Percentiles rank a stretch among this genome's conserved stretches.
Conservation (phyloP, 768 basidiomycete species). For the Lactarius quietus region DNA sequence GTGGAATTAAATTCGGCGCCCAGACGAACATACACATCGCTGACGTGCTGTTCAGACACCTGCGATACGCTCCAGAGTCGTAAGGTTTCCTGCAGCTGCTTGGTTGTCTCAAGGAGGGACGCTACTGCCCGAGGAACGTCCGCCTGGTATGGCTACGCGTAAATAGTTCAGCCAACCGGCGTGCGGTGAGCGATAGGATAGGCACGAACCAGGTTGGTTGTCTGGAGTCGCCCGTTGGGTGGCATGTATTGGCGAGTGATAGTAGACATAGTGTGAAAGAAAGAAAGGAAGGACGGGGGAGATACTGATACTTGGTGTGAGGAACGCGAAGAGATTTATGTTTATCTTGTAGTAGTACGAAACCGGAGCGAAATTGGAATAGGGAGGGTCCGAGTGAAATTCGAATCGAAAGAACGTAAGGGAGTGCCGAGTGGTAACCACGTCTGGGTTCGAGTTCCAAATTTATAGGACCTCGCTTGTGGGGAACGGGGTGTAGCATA, state of each 20-base stretch:
- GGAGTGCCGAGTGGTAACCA: constrained; percentile 8
- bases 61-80: constrained; percentile 61
- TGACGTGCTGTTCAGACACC: constrained; percentile 68
- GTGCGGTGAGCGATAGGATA: background rate
- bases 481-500: constrained; percentile 4
- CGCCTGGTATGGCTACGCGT: constrained; percentile 14
- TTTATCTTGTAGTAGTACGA: constrained; percentile 14
- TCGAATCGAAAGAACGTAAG: constrained; percentile 16
- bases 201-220: constrained; percentile 18
- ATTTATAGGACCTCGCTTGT: constrained; percentile 23
- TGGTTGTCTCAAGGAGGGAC: constrained; percentile 75
- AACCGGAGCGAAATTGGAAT: background rate
- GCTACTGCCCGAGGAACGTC: constrained; percentile 63
- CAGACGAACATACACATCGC: constrained; percentile 84
- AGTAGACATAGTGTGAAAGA: constrained; percentile 18
- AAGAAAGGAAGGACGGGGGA: background rate
- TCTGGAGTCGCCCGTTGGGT: constrained; percentile 24
- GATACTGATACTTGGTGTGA: background rate
- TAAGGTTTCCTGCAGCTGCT: constrained; percentile 70
- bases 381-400: constrained; percentile 7
- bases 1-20: constrained; percentile 87
- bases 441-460: background rate
- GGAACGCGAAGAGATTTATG: background rate
- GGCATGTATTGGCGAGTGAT: constrained; percentile 21
- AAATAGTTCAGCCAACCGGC: background rate